phyloP scores from a whole-genome alignment of 2,329 filamentous ascomycete genomes.

The Fusarium sp. region DNA sequence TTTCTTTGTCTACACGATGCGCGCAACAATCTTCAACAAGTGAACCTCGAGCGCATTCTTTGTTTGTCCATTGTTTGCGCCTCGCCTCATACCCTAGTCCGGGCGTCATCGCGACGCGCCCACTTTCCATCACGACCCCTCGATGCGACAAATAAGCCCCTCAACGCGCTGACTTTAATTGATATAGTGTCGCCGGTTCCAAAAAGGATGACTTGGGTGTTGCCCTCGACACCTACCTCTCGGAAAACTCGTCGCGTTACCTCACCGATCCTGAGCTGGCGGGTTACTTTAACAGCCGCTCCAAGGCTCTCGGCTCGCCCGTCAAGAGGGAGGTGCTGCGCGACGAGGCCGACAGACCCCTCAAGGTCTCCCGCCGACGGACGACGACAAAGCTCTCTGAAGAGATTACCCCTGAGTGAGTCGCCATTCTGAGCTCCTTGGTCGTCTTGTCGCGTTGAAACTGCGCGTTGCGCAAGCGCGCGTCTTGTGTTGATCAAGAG shows the following conservation, averaged over 20 bases:
- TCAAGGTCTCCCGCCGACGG: slow-evolving; percentile 61
- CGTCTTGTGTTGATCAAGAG: slow-evolving; percentile 1
- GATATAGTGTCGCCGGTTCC: slow-evolving; percentile 71
- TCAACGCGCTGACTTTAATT: slow-evolving; percentile 31
- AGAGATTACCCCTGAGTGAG: slow-evolving; percentile 60
- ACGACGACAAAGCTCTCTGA: slow-evolving; percentile 57
- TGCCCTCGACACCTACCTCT: slow-evolving; percentile 78
- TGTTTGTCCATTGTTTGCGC: slow-evolving; percentile 30
- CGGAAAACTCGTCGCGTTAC: slow-evolving; percentile 74
- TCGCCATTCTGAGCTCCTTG: slow-evolving; percentile 27
- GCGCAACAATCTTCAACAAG: not conserved
- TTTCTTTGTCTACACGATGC: not conserved
- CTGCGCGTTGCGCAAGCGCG: slow-evolving; percentile 17
- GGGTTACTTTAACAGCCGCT: slow-evolving; percentile 80
- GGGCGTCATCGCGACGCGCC: slow-evolving; percentile 37
- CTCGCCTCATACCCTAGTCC: slow-evolving; percentile 8
- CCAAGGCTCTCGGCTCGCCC: slow-evolving; percentile 68
- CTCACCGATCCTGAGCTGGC: slow-evolving; percentile 71
- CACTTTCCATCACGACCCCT: slow-evolving; percentile 18
- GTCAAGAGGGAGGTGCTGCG: slow-evolving; percentile 65
- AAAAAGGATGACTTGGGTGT: slow-evolving; percentile 85
- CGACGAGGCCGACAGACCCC: slow-evolving; percentile 51
- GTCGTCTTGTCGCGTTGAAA: slow-evolving; percentile 19
- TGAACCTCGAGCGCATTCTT: slow-evolving; percentile 10
- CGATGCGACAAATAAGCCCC: slow-evolving; percentile 4